Conservation (phyloP, 257 asterid genomes). For the Solanum clarkiae region DNA sequence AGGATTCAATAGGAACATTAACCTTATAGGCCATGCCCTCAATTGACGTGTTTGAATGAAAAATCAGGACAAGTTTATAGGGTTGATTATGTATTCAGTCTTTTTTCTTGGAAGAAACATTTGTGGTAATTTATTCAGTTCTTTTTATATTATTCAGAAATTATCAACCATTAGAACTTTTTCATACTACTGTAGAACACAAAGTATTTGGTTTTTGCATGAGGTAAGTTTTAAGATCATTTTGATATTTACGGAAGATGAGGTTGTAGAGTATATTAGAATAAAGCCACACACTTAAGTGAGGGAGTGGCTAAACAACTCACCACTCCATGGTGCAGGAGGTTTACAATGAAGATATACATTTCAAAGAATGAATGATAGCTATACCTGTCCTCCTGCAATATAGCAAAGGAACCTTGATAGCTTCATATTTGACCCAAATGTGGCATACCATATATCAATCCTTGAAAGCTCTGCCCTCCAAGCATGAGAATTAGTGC, state of each 20-base stretch:
- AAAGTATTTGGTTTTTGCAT: not conserved
- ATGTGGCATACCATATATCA: conserved; percentile 75
- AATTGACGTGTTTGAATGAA: not conserved
- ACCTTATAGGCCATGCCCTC: not conserved
- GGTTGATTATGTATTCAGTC: not conserved
- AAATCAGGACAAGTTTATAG: not conserved
- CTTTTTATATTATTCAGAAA: not conserved
- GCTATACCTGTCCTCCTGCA: conserved; percentile 81
- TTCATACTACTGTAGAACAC: not conserved
- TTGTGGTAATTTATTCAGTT: not conserved
- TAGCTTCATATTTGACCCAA: conserved; percentile 68
- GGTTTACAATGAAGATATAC: not conserved
- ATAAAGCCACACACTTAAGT: not conserved
- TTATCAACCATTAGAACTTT: not conserved
- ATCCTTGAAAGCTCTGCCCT: conserved; percentile 58
- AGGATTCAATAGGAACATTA: not conserved
- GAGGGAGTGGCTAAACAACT: not conserved
- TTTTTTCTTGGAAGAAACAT: not conserved
- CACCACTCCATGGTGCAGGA: not conserved
- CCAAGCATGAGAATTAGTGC: conserved; percentile 34
- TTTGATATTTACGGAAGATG: not conserved
- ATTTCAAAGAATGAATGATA: not conserved
- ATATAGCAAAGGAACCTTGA: conserved; percentile 75
- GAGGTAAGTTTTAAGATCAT: not conserved
- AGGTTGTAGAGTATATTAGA: not conserved